Conservation (phyloP, 306 rosid species). For the Cicer judaicum region DNA sequence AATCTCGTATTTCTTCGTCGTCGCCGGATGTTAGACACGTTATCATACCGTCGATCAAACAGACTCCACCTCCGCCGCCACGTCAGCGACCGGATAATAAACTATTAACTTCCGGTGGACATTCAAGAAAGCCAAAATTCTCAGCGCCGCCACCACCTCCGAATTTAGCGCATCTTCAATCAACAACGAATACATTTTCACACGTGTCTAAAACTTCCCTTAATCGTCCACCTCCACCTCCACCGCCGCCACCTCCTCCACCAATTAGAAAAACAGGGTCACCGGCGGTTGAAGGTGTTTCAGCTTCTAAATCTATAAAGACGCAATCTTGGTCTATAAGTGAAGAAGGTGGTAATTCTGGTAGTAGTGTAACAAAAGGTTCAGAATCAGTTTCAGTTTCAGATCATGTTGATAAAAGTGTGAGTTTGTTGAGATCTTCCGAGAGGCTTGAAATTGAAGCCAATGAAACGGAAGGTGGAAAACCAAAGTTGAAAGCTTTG, state of each 20-base stretch:
- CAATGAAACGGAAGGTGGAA: conserved; percentile 71
- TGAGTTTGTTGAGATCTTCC: conserved; percentile 47
- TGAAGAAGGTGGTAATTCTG: conserved; percentile 46
- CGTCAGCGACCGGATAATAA: conserved; percentile 38
- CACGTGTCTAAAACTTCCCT: conserved; percentile 43
- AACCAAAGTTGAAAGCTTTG: conserved; percentile 85
- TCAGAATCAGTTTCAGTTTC: conserved; percentile 17
- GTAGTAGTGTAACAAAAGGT: conserved; percentile 43
- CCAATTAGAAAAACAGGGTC: conserved; percentile 42
- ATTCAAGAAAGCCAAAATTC: conserved; percentile 63
- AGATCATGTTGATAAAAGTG: conserved; percentile 35
- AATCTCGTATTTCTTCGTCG: conserved; percentile 61
- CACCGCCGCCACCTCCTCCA: conserved; percentile 41
- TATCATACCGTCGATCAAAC: conserved; percentile 54
- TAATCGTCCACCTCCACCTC: conserved; percentile 48
- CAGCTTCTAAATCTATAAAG: conserved; percentile 40
- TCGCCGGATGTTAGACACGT: conserved; percentile 56
- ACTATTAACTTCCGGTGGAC: conserved; percentile 33
- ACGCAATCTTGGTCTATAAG: conserved; percentile 48
- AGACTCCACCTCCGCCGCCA: conserved; percentile 46
- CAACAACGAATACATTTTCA: conserved; percentile 44
- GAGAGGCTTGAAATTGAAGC: conserved; percentile 63
- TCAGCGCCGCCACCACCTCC: conserved; percentile 80
- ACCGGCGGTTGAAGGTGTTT: conserved; percentile 41
- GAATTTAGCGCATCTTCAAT: conserved; percentile 63